A percentile compares a stretch with the other conserved stretches of the same genome.
phyloP scores from a whole-genome alignment of 331 rosid species.

The Rhamnella rubrinervis region DNA sequence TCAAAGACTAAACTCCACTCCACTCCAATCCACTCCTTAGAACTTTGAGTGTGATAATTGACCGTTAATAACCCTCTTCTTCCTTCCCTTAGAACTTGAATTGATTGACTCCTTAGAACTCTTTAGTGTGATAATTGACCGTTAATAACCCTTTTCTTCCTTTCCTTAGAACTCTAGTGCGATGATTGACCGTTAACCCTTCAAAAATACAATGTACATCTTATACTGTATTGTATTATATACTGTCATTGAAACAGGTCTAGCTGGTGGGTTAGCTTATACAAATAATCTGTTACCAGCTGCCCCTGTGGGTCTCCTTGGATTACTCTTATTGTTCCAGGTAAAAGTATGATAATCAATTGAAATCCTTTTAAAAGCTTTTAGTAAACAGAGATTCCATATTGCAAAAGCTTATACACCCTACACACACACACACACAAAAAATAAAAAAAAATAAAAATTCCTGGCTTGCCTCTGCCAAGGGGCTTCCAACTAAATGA shows the following conservation, averaged over 20 bases:
- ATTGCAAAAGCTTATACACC: neutral
- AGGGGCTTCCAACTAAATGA: neutral
- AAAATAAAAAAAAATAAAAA: neutral
- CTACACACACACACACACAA: too few relatives aligned
- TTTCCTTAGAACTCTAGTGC: too few relatives aligned
- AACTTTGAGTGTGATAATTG: too few relatives aligned
- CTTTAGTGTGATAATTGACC: neutral
- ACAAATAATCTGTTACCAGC: slow-evolving; percentile 76
- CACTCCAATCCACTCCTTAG: too few relatives aligned
- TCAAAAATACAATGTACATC: neutral
- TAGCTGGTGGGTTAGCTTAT: slow-evolving; percentile 80
- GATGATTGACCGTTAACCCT: too few relatives aligned
- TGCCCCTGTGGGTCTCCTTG: slow-evolving; percentile 82
- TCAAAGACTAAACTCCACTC: too few relatives aligned
- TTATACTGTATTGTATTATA: neutral
- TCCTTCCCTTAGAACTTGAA: too few relatives aligned
- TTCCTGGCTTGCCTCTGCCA: neutral
- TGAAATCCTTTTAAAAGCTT: neutral
- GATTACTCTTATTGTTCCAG: slow-evolving; percentile 86
- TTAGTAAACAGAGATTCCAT: neutral
- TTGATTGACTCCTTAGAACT: too few relatives aligned
- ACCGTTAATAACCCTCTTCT: too few relatives aligned
- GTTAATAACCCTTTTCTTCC: neutral
- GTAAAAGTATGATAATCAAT: slow-evolving; percentile 30
- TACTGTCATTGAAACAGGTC: slow-evolving; percentile 48